phyloP scores from a whole-genome alignment of 139 green algal genomes.

The Ostreobium quekettii region DNA sequence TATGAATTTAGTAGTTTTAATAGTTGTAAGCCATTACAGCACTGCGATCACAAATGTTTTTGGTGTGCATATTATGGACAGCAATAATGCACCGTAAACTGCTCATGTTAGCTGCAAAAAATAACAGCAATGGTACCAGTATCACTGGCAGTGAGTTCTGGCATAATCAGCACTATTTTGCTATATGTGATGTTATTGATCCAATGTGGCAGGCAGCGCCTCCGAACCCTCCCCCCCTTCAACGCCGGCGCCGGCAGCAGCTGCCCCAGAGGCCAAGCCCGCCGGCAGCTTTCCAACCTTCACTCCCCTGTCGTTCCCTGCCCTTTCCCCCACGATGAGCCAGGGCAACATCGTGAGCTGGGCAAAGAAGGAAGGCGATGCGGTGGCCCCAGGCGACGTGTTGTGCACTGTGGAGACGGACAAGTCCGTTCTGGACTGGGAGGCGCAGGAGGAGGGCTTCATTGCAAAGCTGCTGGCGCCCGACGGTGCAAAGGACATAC shows the following conservation, averaged over 20 bases:
- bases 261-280: constrained; percentile 2
- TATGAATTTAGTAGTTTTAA: too few relatives aligned
- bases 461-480: constrained; percentile 77
- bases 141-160: too few relatives aligned
- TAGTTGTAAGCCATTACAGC: too few relatives aligned
- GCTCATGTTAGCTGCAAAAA: too few relatives aligned
- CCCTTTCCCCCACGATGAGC: constrained; percentile 90
- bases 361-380: constrained; percentile 82
- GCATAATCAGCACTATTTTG: neutral
- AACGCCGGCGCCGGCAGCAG: neutral
- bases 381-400: constrained; percentile 71
- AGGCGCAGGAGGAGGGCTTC: constrained; percentile 86
- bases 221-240: neutral
- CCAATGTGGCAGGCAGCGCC: constrained; percentile 12
- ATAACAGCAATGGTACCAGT: too few relatives aligned
- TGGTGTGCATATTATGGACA: too few relatives aligned
- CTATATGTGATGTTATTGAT: too few relatives aligned
- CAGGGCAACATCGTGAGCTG: constrained; percentile 85
- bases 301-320: constrained; percentile 74
- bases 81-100: too few relatives aligned
- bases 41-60: too few relatives aligned
- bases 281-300: constrained; percentile 31
- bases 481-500: constrained; percentile 57
- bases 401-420: constrained; percentile 93
- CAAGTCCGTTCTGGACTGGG: constrained; percentile 91